Evolutionary conservation across 2,329 filamentous ascomycete species (phyloP), one percentile per base, ranked within the genome.

Genomic region (Hyphodiscus sp.): DNA sequence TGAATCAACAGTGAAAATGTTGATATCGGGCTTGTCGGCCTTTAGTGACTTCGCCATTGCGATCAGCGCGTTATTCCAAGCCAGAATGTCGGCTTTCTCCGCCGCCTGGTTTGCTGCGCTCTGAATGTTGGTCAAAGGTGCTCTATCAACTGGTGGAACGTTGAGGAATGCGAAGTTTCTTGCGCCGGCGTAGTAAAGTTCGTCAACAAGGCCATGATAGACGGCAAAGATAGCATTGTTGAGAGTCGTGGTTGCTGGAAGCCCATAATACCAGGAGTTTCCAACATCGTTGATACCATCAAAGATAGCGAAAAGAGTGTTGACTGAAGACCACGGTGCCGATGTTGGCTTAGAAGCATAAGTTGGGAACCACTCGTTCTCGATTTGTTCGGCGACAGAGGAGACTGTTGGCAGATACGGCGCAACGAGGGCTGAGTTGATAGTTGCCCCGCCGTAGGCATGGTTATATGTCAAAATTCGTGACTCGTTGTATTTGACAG

Each of bases 161-260:
- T 75, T 82, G 29, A 86, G 57, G 50, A 85, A 74, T 1, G 77
- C 71, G 55, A 85, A 85, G 52, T 82, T 82, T 5, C 81, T 70
- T 1, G 75, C 75, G 0, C 82, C 82, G 2, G 72, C 69, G 2
- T 68, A 63, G 57, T 82, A 82, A 7, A 86, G 68, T 19, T 72
- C 53, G 51, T 73, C 67, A 0, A 76, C 62, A 1, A 76, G 64
- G 5, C 60, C 61, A 13, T 70, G 70, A 51, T 77, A 77, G 19
- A 71, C 69, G 1, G 63, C 67, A n/a, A 77, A 72, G 2, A 76
- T 72, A n/a, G 65, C 60, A 2, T 59, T 60, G 47, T 74, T 69
- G 3, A 78, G 63, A 0, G 60, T 64, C 0, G 62, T 61, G 0
- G 66, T 69, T 41, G 67, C 66, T 0, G 64, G 54, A 0, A 61